A percentile compares a stretch with the other conserved stretches of the same genome.
phyloP scores from a whole-genome alignment of 2,329 filamentous ascomycete genomes.

The Rugonectria rugulosa region DNA sequence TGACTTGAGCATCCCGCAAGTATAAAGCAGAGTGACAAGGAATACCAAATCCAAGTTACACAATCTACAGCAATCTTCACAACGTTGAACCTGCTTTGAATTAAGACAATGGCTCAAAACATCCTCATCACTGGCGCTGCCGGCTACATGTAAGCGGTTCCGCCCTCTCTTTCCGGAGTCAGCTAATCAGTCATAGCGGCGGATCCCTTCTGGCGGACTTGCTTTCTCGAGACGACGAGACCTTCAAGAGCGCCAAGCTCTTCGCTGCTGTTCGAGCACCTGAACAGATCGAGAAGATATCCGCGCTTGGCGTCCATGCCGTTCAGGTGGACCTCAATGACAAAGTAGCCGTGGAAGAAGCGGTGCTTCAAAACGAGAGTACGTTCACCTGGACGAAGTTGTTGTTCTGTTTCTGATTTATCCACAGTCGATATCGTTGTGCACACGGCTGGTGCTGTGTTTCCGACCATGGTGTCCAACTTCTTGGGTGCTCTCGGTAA shows the following conservation, averaged over 20 bases:
- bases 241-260: conserved; percentile 32
- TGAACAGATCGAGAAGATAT: conserved; percentile 43
- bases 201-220: conserved; percentile 48
- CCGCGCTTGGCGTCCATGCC: conserved; percentile 41
- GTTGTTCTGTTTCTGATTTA: accelerated
- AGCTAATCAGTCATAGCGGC: conserved; percentile 36
- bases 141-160: conserved; percentile 42
- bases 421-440: conserved; percentile 45
- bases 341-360: conserved; percentile 32
- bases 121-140: conserved; percentile 48
- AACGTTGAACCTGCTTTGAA: no score
- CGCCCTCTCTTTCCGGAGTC: not conserved
- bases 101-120: conserved; percentile 33
- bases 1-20: no score
- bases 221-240: conserved; percentile 28
- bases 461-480: conserved; percentile 34
- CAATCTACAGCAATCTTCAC: no score
- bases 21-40: no score
- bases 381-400: conserved; percentile 1
- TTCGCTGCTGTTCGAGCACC: conserved; percentile 44
- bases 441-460: conserved; percentile 45
- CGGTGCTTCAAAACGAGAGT: conserved; percentile 38
- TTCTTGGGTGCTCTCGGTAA: conserved; percentile 45
- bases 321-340: conserved; percentile 44
- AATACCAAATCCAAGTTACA: no score